Evolutionary conservation across 139 green algal species (phyloP).

Genomic region (Bryopsis sp.): DNA sequence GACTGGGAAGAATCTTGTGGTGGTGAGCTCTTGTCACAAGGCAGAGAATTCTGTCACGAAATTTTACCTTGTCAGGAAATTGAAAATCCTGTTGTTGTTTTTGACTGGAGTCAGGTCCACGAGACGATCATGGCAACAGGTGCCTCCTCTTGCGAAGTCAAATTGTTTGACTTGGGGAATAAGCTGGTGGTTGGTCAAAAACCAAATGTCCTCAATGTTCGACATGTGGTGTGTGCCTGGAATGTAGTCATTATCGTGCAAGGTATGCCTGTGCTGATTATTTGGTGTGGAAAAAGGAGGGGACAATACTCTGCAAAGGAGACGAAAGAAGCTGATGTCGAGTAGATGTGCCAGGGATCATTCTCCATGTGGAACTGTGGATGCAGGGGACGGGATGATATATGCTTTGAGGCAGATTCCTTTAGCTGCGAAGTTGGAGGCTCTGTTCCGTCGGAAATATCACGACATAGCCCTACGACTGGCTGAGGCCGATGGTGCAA

Average conservation of each 20-base stretch:
- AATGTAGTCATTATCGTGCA: constrained; percentile 20
- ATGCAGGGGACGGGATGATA: constrained; percentile 9
- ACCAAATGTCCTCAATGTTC: constrained; percentile 7
- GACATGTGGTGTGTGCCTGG: constrained; percentile 24
- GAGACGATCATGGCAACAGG: constrained; percentile 3
- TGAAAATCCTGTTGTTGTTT: neutral
- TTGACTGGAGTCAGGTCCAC: neutral
- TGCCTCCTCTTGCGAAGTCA: neutral
- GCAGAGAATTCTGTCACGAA: too few relatives aligned
- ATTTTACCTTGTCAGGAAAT: neutral
- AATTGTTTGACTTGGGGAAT: constrained; percentile 11
- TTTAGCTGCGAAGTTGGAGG: constrained; percentile 47
- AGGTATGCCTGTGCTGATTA: neutral
- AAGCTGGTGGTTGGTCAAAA: constrained; percentile 6
- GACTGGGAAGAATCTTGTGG: constrained; percentile 2
- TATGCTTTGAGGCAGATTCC: neutral
- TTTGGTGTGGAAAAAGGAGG: neutral
- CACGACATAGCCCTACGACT: constrained; percentile 68
- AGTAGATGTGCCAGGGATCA: too few relatives aligned
- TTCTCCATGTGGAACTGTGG: too few relatives aligned
- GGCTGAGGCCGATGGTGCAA: constrained; percentile 36
- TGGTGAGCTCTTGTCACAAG: too few relatives aligned
- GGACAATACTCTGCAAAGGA: constrained; percentile 19
- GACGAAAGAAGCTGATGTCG: too few relatives aligned
- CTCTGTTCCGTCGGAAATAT: constrained; percentile 51